phyloP scores from a whole-genome alignment of 331 rosid species.

The Saraca asoca region DNA sequence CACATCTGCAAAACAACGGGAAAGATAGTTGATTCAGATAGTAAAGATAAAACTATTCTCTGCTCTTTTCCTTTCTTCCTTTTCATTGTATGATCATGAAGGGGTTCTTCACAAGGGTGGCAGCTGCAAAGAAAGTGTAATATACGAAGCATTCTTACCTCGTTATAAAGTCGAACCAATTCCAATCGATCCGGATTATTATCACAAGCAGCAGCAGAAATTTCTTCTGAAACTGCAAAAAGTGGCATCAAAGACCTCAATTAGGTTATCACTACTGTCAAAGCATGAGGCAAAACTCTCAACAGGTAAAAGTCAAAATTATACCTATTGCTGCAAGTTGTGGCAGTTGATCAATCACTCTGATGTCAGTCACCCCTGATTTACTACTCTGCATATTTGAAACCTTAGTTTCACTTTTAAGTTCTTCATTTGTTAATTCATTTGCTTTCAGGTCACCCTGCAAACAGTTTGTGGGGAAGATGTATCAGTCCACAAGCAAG shows the following conservation, averaged over 20 bases:
- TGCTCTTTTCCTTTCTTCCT: neutral
- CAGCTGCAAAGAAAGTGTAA: too few species aligned
- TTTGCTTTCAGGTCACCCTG: slow-evolving; percentile 69
- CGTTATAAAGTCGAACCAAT: slow-evolving; percentile 73
- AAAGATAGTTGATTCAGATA: slow-evolving; percentile 16
- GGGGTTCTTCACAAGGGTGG: too few species aligned
- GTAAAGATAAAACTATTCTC: neutral
- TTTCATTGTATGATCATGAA: too few species aligned
- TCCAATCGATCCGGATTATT: slow-evolving; percentile 61
- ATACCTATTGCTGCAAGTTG: slow-evolving; percentile 63
- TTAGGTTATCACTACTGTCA: too few species aligned
- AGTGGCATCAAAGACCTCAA: slow-evolving; percentile 1
- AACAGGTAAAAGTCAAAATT: slow-evolving; percentile 36
- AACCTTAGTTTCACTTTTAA: slow-evolving; percentile 52
- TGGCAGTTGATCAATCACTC: slow-evolving; percentile 66
- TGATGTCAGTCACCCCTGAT: slow-evolving; percentile 43
- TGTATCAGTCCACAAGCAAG: slow-evolving; percentile 32
- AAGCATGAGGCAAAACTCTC: neutral
- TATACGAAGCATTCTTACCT: slow-evolving; percentile 47
- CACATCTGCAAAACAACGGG: slow-evolving; percentile 67
- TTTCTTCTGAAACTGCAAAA: slow-evolving; percentile 63
- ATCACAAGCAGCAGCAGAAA: slow-evolving; percentile 60
- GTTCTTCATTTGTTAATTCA: slow-evolving; percentile 54
- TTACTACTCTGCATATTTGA: slow-evolving; percentile 47
- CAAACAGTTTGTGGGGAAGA: slow-evolving; percentile 34